Percentiles rank a stretch among this genome's conserved stretches.
Conservation (phyloP, 2,329 filamentous ascomycete species). For the Microcera coccophila region DNA sequence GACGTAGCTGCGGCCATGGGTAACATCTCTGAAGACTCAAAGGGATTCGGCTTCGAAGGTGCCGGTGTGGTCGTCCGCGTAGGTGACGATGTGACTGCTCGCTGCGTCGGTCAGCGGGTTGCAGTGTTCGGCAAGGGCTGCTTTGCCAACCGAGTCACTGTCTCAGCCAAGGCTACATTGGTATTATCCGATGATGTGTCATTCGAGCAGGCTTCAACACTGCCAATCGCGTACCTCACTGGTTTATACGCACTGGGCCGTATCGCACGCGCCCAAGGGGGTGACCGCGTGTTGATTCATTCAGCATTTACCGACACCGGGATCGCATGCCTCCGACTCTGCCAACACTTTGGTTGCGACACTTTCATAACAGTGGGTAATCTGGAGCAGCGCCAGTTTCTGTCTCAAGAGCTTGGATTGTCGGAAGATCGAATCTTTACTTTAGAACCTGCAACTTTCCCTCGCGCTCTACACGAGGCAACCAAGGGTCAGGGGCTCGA, state of each 20-base stretch:
- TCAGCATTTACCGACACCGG: too few relatives aligned
- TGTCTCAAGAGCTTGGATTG: background rate
- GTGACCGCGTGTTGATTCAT: too few relatives aligned
- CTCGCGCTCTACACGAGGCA: too few relatives aligned
- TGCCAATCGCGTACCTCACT: background rate
- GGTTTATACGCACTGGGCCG: too few relatives aligned
- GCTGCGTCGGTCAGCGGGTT: slow-evolving; percentile 17
- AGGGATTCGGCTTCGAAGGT: slow-evolving; percentile 21
- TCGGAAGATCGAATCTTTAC: background rate
- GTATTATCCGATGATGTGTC: background rate
- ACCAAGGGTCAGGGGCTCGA: too few relatives aligned
- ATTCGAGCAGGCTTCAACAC: background rate
- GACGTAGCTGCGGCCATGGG: background rate
- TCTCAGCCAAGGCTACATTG: background rate
- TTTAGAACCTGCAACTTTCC: too few relatives aligned
- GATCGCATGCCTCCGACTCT: too few relatives aligned
- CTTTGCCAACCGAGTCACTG: background rate
- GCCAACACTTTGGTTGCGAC: background rate
- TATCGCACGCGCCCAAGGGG: too few relatives aligned
- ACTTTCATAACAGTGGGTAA: too few relatives aligned
- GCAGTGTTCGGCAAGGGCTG: background rate
- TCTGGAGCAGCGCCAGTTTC: too few relatives aligned
- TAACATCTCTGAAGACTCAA: background rate
- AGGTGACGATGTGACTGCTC: slow-evolving; percentile 11
- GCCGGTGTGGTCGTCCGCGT: slow-evolving; percentile 21